These are phyloP conservation scores for Tricharina praecox DNA, from an alignment of 495 filamentous ascomycete species.

Conservation along the genomic window DNA sequence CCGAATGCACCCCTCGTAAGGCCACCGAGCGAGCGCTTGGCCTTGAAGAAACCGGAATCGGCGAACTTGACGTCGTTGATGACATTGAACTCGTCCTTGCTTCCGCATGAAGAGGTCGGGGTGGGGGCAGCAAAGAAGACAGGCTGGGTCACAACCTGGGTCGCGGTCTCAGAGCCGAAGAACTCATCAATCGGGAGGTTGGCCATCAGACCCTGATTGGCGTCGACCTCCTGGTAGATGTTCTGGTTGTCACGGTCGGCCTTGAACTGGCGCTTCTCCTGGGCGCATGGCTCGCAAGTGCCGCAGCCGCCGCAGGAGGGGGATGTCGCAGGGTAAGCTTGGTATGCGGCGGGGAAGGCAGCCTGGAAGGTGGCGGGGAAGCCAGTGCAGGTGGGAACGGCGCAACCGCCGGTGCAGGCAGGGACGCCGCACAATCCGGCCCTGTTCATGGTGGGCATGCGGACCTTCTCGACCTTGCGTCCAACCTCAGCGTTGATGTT, in stretches of 20 bases:
- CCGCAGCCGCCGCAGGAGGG: constrained; percentile 3
- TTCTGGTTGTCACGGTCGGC: constrained; percentile 21
- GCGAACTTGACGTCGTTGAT: constrained; percentile 21
- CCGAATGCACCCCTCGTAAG: background rate
- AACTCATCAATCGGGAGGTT: constrained; percentile 15
- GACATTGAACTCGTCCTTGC: constrained; percentile 20
- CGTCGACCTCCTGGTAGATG: constrained; percentile 20
- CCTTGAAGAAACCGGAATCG: constrained; percentile 20
- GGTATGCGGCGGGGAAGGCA: constrained; percentile 2
- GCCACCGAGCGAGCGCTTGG: constrained; percentile 1
- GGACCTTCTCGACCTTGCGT: too few species aligned
- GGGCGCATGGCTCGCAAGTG: background rate
- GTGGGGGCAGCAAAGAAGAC: background rate
- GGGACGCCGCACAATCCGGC: too few species aligned
- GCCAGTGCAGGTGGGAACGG: too few species aligned
- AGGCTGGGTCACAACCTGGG: too few species aligned
- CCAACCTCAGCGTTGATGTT: constrained; percentile 15
- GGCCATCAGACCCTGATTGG: constrained; percentile 21
- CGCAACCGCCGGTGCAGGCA: too few species aligned
- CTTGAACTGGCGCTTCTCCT: background rate
- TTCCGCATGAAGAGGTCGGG: constrained; percentile 8
- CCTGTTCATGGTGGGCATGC: too few species aligned
- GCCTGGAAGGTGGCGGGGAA: too few species aligned
- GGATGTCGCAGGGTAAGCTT: background rate
- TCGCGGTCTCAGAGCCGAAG: constrained; percentile 3